Evolutionary conservation across 2,329 filamentous ascomycete species (phyloP).

Genomic region (Fusarium hostae): DNA sequence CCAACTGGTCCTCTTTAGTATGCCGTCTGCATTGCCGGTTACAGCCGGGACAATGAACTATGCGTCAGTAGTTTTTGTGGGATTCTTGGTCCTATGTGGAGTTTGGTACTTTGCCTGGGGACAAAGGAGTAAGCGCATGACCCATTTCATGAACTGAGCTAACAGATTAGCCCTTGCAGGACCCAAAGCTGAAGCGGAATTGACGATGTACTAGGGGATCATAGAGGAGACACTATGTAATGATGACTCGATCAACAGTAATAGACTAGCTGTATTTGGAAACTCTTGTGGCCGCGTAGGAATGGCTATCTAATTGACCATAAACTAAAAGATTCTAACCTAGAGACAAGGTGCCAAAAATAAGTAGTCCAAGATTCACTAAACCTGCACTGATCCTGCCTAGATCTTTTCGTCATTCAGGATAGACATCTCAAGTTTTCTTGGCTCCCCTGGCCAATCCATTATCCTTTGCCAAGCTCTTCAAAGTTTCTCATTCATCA

Average conservation of each 20-base stretch:
- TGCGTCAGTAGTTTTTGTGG: neutral
- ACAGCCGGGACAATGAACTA: neutral
- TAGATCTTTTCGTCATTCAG: too few species aligned
- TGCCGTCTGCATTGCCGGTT: neutral
- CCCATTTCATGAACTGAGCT: neutral
- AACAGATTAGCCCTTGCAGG: neutral
- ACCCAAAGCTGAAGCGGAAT: neutral
- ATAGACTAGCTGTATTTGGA: neutral
- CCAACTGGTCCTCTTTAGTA: neutral
- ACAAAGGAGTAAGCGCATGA: neutral
- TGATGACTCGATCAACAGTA: neutral
- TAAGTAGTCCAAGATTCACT: too few species aligned
- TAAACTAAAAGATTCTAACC: neutral
- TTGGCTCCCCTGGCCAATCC: too few species aligned
- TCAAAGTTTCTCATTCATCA: fast-evolving
- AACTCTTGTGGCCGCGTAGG: neutral
- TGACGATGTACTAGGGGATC: neutral
- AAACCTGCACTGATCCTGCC: neutral
- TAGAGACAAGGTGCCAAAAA: too few species aligned
- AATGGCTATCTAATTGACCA: neutral
- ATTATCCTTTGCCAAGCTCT: too few species aligned
- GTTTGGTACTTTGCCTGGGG: neutral
- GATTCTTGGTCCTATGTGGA: neutral
- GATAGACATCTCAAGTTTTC: too few species aligned
- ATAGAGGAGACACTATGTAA: neutral